These are phyloP conservation scores for Pythium sp. DNA, from an alignment of 352 stramenopile genomes.

Conservation along the genomic window DNA sequence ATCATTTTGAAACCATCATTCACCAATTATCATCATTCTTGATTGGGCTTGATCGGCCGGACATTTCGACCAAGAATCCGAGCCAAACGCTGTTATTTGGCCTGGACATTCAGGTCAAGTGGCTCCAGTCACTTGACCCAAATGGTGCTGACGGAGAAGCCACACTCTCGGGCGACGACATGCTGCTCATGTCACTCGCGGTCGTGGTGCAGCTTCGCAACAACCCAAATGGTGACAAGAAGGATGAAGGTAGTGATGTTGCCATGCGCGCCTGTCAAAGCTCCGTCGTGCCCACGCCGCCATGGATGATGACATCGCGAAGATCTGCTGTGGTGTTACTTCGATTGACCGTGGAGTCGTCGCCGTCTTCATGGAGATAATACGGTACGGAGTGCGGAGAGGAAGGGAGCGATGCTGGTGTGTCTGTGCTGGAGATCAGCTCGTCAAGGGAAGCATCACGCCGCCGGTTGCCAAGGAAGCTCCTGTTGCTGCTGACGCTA, in stretches of 20 bases:
- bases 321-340: not conserved
- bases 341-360: not conserved
- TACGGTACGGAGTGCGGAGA: conserved; percentile 8
- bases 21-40: no score
- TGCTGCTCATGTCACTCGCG: conserved; percentile 47
- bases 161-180: conserved; percentile 19
- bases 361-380: conserved; percentile 1
- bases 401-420: not conserved
- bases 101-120: no score
- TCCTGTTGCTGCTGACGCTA: conserved; percentile 4
- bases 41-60: no score
- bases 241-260: not conserved
- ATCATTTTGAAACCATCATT: no score
- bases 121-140: not conserved
- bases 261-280: not conserved
- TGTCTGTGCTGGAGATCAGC: not conserved
- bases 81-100: no score
- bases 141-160: conserved; percentile 1
- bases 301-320: conserved; percentile 1
- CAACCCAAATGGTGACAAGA: not conserved
- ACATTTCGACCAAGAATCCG: no score
- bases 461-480: not conserved
- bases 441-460: conserved; percentile 5
- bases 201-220: conserved; percentile 36
- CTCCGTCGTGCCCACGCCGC: conserved; percentile 4